A percentile compares a stretch with the other conserved stretches of the same genome.
Conservation (phyloP, 1,284 basidiomycete genomes). For the Cryptococcus sp. region DNA sequence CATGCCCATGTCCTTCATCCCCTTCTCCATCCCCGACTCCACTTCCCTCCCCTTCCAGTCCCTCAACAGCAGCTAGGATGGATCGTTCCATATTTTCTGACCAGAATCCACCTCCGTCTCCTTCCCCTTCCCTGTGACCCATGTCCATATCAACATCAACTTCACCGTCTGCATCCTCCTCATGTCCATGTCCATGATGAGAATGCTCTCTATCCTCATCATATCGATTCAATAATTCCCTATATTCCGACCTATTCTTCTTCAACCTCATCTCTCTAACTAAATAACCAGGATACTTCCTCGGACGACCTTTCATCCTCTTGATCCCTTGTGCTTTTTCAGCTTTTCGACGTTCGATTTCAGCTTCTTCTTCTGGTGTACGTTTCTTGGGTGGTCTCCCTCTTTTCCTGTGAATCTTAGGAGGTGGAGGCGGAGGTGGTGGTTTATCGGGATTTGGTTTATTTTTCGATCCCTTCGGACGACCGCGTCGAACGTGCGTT, state of each 20-base stretch:
- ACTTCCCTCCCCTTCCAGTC: neutral
- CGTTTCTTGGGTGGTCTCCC: conserved; percentile 40
- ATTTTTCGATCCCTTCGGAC: conserved; percentile 44
- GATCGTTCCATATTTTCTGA: neutral
- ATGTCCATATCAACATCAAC: neutral
- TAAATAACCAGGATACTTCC: conserved; percentile 42
- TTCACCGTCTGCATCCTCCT: neutral
- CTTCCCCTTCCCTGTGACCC: conserved; percentile 4
- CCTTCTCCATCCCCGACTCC: neutral
- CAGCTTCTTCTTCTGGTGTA: conserved; percentile 30
- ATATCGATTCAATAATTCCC: conserved; percentile 23
- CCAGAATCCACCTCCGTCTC: conserved; percentile 3
- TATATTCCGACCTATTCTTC: conserved; percentile 36
- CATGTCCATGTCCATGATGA: neutral
- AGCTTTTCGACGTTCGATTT: conserved; percentile 23
- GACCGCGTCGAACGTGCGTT: conserved; percentile 29
- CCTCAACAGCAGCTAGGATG: neutral
- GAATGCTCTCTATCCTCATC: conserved; percentile 9
- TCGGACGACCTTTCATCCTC: conserved; percentile 33
- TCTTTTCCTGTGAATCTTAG: conserved; percentile 18
- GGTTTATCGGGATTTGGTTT: conserved; percentile 25
- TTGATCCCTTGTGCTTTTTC: conserved; percentile 33
- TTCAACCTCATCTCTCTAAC: conserved; percentile 44
- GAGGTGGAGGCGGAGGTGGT: conserved; percentile 9
- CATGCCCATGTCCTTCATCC: neutral